Evolutionary conservation across 2,329 filamentous ascomycete species (phyloP), one percentile per base, ranked within the genome.

Genomic region (Beauveria varroae): DNA sequence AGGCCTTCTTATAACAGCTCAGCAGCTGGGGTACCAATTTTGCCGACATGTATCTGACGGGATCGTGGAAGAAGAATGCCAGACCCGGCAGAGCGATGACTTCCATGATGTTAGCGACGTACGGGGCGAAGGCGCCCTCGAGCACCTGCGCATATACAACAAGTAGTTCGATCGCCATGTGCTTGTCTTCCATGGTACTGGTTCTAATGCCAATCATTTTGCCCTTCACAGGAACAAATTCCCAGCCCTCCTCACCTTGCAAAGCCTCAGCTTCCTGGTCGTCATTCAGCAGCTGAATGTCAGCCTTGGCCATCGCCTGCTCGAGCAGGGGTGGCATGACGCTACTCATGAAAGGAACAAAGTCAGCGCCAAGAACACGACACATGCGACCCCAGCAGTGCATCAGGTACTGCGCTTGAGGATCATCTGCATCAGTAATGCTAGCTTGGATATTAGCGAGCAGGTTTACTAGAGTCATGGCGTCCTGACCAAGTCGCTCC

Each of bases 371-470:
- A 65, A 99, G 83, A 34, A 99, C 93, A 66, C 95, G 88, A 76
- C 93, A 98, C 95, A 99, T 99, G 54, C 95, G 87, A 57, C 95
- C 95, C 95, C 95, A 99, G 78, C 95, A 99, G 80, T 99, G 95
- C 76, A 99, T 90, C 41, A 99, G 83, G 73, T 99, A 99, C 69
- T 96, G 93, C 18, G 92, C 90, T 75, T 99, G 95, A 44, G 95
- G 95, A 71, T 99, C 95, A 68, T 99, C 95, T 1, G 92, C 78
- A 69, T 99, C 95, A 5, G 87, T 88, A 64, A 98, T 95, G 70
- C 83, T 88, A 67, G 86, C 82, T 74, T 99, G 95, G 61, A 98
- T 96, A 64, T 85, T 86, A 57, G 90, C 93, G 57, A 99, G 82
- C 24, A 97, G 82, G 68, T 96, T 87, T 22, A 98, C 93, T 46